Base-by-base conservation (phyloP, 2,329 filamentous ascomycete species). In the Cercospora zeae-maydis region DNA sequence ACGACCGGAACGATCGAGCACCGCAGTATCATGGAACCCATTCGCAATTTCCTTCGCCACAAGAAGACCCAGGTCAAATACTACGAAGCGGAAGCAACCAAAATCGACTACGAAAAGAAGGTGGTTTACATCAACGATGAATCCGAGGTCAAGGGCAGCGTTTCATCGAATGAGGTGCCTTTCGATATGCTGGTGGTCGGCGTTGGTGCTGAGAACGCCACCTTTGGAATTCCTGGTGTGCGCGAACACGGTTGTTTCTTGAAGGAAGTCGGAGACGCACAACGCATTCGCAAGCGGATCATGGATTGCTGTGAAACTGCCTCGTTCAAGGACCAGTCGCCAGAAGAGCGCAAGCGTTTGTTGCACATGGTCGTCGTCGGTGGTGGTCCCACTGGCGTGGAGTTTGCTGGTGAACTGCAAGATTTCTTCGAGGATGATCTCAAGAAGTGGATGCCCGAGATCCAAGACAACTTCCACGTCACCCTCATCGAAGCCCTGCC, bases 241-340 rank as follows among this genome's bases (percentile, higher is more conserved):
- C 88, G 87, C 70, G 95, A 99, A 80, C 82, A 99, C 83, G 93
- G 91, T 71, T 96, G 93, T 82, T 99, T 99, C 86, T 81, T 99
- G 76, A 99, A 99, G 85, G 96, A 99, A 81, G 96, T 99, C 75
- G 87, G 85, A 69, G 96, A 99, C 77, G 95, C 95, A 62, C 95
- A 99, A 80, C 86, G 87, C 75, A 99, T 99, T 76, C 92, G 95
- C 75, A 97, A 93, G 84, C 92, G 92, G 80, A 97, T 99, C 79
- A 99, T 99, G 95, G 95, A 99, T 82, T 99, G 95, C 78, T 93
- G 96, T 71, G 95, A 99, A 82, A 97, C 93, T 36, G 95, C 95
- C 58, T 93, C 92, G 66, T 97, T 99, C 88, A 98, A 98, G 86
- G 93, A 92, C 75, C 95, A 99, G 81, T 83, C 86, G 37, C 81